Evolutionary conservation across 2,329 filamentous ascomycete species (phyloP).

Genomic region (Pestalotiopsis sp.): DNA sequence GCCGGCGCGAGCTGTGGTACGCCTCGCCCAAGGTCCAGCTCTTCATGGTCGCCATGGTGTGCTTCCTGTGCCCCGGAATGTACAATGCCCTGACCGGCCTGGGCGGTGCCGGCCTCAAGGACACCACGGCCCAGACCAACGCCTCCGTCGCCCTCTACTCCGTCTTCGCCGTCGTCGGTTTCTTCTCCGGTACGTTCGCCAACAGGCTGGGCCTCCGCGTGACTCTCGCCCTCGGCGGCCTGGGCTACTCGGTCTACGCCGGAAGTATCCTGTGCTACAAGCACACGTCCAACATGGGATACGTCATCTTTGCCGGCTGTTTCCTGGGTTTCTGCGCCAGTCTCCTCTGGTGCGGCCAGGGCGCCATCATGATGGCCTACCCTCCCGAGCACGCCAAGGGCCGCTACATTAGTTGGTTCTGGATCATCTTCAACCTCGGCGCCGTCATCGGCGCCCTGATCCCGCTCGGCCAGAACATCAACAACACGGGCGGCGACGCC

Average conservation of each 20-base stretch:
- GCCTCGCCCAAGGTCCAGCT: constrained; percentile 75
- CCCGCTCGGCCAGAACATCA: constrained; percentile 72
- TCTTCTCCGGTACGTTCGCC: constrained; percentile 76
- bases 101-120: constrained; percentile 64
- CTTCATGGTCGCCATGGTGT: constrained; percentile 70
- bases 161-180: constrained; percentile 60
- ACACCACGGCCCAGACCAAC: constrained; percentile 60
- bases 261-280: constrained; percentile 72
- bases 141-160: constrained; percentile 54
- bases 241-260: constrained; percentile 78
- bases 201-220: constrained; percentile 73
- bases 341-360: constrained; percentile 81
- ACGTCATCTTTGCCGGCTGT: constrained; percentile 76
- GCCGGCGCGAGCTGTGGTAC: constrained; percentile 63
- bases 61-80: constrained; percentile 75
- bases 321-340: constrained; percentile 79
- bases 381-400: constrained; percentile 82
- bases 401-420: constrained; percentile 87
- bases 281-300: constrained; percentile 68
- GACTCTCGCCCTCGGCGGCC: constrained; percentile 71
- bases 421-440: constrained; percentile 93
- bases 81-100: constrained; percentile 70
- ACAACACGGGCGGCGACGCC: constrained; percentile 53
- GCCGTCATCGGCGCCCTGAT: constrained; percentile 83
- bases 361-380: constrained; percentile 89